These are phyloP conservation scores for Beauveria caledonica DNA, from an alignment of 2,329 filamentous ascomycete genomes.

Conservation along the genomic window DNA sequence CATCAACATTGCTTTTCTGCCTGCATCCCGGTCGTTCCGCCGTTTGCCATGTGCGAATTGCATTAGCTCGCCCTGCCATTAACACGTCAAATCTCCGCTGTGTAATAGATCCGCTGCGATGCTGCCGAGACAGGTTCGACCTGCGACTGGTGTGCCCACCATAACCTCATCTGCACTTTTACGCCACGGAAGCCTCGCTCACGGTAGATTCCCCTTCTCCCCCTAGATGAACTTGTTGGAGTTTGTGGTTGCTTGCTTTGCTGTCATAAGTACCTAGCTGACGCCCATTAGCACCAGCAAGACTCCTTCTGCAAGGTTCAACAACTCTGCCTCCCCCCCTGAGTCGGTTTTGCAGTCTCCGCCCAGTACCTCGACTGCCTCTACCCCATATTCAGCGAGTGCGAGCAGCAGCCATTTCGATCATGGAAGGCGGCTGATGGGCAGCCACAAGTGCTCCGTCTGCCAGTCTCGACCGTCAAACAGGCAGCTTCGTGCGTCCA, in stretches of 20 bases:
- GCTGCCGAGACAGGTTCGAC: constrained; percentile 25
- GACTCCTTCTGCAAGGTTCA: background rate
- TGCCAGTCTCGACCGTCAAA: constrained; percentile 9
- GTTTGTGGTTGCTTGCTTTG: background rate
- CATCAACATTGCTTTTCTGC: background rate
- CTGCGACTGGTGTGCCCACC: constrained; percentile 44
- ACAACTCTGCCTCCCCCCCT: background rate
- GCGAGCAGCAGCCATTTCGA: background rate
- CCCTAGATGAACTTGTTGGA: no score
- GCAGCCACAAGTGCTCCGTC: constrained; percentile 6
- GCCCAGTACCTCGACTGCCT: background rate
- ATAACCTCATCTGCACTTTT: constrained; percentile 39
- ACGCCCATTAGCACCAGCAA: background rate
- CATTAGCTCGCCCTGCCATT: constrained; percentile 2
- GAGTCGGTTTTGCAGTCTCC: background rate
- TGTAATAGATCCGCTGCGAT: constrained; percentile 41
- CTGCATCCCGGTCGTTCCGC: background rate
- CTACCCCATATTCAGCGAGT: background rate
- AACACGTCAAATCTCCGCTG: constrained; percentile 10
- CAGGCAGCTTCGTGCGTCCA: background rate
- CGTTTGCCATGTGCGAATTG: background rate
- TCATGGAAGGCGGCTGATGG: background rate
- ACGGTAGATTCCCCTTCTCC: background rate
- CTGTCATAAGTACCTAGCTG: background rate
- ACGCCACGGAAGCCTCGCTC: constrained; percentile 15